A percentile compares a stretch with the other conserved stretches of the same genome.
phyloP scores from a whole-genome alignment of 495 filamentous ascomycete genomes.

The Lichenothelia convexa region DNA sequence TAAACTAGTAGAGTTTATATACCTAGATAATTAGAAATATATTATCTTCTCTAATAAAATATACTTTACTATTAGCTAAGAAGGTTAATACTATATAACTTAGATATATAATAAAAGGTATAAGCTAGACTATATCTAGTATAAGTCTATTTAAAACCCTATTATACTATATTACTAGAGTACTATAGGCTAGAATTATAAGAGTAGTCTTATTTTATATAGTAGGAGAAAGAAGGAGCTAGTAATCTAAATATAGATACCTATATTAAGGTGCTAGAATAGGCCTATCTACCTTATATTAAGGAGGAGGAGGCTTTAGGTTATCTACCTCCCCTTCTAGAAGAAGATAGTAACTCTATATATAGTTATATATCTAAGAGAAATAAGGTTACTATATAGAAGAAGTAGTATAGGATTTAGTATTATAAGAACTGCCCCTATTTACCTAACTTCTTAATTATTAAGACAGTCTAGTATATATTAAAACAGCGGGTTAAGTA shows the following conservation, averaged over 20 bases:
- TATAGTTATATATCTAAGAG: conserved; percentile 1
- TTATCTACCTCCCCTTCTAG: background rate
- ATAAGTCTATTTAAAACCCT: background rate
- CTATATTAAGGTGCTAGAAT: conserved; percentile 1
- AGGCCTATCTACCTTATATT: background rate
- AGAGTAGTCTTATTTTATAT: conserved; percentile 1
- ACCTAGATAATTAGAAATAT: background rate
- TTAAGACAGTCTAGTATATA: conserved; percentile 1
- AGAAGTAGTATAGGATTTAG: background rate
- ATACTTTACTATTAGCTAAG: background rate
- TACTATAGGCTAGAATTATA: conserved; percentile 1
- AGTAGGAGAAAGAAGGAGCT: conserved; percentile 1
- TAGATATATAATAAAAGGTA: background rate
- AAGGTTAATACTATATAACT: background rate
- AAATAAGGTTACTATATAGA: background rate
- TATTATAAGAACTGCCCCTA: conserved; percentile 1
- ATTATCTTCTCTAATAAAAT: conserved; percentile 1
- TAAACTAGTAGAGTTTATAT: no score
- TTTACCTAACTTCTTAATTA: conserved; percentile 1
- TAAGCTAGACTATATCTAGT: conserved; percentile 2
- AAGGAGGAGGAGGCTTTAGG: background rate
- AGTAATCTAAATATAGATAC: conserved; percentile 1
- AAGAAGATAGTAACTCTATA: background rate
- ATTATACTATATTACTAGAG: conserved; percentile 1
- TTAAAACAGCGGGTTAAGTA: conserved; percentile 1